phyloP scores from a whole-genome alignment of 208 protist species.

The Trypanosoma theileri region DNA sequence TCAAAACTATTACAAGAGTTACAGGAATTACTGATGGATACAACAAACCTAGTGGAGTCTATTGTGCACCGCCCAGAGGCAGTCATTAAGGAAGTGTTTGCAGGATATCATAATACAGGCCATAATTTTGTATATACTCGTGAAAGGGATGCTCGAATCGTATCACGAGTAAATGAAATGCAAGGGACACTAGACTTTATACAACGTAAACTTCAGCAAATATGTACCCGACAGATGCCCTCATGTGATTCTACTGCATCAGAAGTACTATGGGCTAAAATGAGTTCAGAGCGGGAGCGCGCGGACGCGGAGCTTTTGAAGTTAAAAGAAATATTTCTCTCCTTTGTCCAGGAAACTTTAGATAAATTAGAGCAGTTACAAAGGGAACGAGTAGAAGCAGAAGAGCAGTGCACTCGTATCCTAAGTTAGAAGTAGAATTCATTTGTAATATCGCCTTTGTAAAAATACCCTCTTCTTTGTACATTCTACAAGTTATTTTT shows the following conservation, averaged over 20 bases:
- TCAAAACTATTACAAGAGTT: neutral
- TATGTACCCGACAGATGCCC: neutral
- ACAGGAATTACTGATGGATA: neutral
- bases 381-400: constrained; percentile 18
- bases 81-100: neutral
- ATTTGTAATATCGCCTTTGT: no score
- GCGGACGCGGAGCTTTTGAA: constrained; percentile 9
- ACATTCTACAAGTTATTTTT: constrained; percentile 14
- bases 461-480: no score
- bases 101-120: neutral
- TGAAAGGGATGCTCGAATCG: neutral
- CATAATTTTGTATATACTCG: neutral
- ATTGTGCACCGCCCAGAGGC: neutral
- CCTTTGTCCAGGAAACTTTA: constrained; percentile 10
- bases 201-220: neutral
- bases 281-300: constrained; percentile 9
- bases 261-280: neutral
- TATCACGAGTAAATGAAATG: constrained; percentile 10
- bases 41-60: neutral
- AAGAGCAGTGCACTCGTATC: constrained; percentile 11
- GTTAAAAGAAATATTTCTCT: constrained; percentile 19
- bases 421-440: neutral
- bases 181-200: constrained; percentile 3
- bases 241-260: neutral
- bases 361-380: constrained; percentile 20